A percentile compares a stretch with the other conserved stretches of the same genome.
Evolutionary conservation across 1,284 basidiomycete species (phyloP).

Genomic region (Porogramme epimiltina): DNA sequence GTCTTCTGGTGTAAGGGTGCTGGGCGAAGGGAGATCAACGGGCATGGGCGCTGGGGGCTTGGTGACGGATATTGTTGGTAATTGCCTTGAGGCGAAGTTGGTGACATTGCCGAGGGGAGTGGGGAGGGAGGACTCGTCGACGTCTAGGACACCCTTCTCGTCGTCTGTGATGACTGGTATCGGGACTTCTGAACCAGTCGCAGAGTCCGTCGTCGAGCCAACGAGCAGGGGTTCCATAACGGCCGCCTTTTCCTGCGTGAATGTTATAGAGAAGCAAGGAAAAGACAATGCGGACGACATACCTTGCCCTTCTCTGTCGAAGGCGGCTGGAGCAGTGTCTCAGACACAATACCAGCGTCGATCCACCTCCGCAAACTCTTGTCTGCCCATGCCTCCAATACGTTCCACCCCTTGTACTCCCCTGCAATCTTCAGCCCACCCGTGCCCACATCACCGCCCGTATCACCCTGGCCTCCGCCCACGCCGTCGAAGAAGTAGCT

Average conservation of each 20-base stretch:
- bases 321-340: constrained; percentile 33
- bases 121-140: constrained; percentile 18
- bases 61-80: constrained; percentile 64
- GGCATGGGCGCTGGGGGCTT: constrained; percentile 71
- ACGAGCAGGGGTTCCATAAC: constrained; percentile 28
- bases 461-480: constrained; percentile 74
- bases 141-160: constrained; percentile 18
- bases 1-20: constrained; percentile 50
- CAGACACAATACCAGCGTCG: constrained; percentile 70
- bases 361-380: constrained; percentile 84
- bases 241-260: constrained; percentile 24
- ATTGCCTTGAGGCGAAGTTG: constrained; percentile 22
- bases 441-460: constrained; percentile 69
- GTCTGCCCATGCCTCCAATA: constrained; percentile 91
- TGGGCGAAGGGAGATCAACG: constrained; percentile 62
- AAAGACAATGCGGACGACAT: constrained; percentile 11
- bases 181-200: constrained; percentile 36
- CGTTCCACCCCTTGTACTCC: constrained; percentile 88
- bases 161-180: constrained; percentile 37
- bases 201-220: constrained; percentile 17
- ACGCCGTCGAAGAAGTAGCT: constrained; percentile 83
- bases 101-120: constrained; percentile 27
- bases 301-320: constrained; percentile 53
- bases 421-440: constrained; percentile 74
- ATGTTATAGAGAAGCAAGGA: not conserved